These are phyloP conservation scores for Achlya hypogyna DNA, from an alignment of 352 stramenopile species.

Conservation along the genomic window DNA sequence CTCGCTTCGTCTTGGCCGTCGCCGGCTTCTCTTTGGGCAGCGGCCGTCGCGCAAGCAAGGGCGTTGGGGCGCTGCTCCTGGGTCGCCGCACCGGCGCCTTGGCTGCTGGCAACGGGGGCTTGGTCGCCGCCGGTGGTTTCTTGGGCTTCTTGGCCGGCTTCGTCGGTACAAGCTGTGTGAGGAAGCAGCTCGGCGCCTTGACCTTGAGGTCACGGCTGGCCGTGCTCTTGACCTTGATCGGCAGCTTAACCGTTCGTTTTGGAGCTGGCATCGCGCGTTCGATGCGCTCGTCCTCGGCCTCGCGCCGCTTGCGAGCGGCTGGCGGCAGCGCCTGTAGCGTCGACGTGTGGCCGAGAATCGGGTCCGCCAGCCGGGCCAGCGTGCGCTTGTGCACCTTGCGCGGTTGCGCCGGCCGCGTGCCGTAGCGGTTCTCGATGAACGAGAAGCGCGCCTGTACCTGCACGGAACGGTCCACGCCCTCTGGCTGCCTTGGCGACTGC, in stretches of 20 bases:
- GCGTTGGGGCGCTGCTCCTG: not conserved
- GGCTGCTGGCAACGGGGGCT: not conserved
- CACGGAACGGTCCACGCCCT: not conserved
- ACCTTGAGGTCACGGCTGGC: not conserved
- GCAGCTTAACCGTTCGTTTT: not conserved
- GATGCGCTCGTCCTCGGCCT: slow-evolving; percentile 12
- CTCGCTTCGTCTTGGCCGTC: not conserved
- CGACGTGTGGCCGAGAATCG: slow-evolving; percentile 53
- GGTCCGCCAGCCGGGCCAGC: slow-evolving; percentile 52
- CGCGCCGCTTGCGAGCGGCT: slow-evolving; percentile 41
- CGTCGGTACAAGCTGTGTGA: not conserved
- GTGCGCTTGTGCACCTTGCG: slow-evolving; percentile 49
- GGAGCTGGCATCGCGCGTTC: not conserved
- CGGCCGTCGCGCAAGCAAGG: not conserved
- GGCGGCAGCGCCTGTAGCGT: slow-evolving; percentile 52
- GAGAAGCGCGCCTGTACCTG: slow-evolving; percentile 5
- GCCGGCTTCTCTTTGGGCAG: not conserved
- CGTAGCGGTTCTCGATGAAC: slow-evolving; percentile 53
- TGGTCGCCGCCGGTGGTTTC: not conserved
- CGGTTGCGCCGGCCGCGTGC: slow-evolving; percentile 33
- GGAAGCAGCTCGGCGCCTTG: not conserved
- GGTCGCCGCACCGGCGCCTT: not conserved
- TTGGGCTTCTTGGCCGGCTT: not conserved
- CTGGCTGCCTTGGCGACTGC: not conserved
- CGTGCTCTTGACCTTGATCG: not conserved